Conservation (phyloP, 2,329 filamentous ascomycete genomes). For the Sphaerulina vaccinii region DNA sequence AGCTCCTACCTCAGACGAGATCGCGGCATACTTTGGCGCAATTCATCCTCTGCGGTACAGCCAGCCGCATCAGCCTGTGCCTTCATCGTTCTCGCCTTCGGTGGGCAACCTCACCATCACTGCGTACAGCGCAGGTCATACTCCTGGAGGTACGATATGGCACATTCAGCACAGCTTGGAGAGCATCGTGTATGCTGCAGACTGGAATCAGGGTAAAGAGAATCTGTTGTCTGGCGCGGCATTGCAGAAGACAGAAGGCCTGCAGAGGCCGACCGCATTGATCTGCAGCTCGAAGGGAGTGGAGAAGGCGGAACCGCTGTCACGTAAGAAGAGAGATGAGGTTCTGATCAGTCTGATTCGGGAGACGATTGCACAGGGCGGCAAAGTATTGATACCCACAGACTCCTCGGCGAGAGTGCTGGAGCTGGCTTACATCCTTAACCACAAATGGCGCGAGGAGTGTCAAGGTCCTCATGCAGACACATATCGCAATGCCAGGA, state of each 20-base stretch:
- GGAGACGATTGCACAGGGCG: conserved; percentile 75
- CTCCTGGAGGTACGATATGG: conserved; percentile 96
- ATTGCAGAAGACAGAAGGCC: conserved; percentile 91
- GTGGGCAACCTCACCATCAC: conserved; percentile 91
- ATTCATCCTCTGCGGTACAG: conserved; percentile 95
- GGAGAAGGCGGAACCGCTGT: conserved; percentile 61
- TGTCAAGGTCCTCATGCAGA: conserved; percentile 38
- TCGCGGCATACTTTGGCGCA: conserved; percentile 84
- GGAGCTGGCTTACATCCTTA: conserved; percentile 86
- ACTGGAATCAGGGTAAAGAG: conserved; percentile 97
- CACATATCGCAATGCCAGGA: conserved; percentile 52
- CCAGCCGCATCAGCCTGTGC: conserved; percentile 86
- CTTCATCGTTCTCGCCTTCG: conserved; percentile 83
- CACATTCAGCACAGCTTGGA: conserved; percentile 96
- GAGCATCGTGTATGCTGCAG: conserved; percentile 94
- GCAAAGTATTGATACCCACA: conserved; percentile 88
- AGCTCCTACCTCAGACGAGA: conserved; percentile 81
- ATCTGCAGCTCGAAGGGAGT: conserved; percentile 87
- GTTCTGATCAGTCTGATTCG: conserved; percentile 76
- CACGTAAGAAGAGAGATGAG: conserved; percentile 79
- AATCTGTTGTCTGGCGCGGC: conserved; percentile 91
- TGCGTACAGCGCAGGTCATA: conserved; percentile 94
- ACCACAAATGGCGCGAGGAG: conserved; percentile 78
- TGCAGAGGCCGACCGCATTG: conserved; percentile 88
- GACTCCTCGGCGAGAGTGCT: conserved; percentile 94